A percentile compares a stretch with the other conserved stretches of the same genome.
These are phyloP conservation scores for Blepharisma undulans DNA, from an alignment of 169 alveolate genomes.

Conservation along the genomic window DNA sequence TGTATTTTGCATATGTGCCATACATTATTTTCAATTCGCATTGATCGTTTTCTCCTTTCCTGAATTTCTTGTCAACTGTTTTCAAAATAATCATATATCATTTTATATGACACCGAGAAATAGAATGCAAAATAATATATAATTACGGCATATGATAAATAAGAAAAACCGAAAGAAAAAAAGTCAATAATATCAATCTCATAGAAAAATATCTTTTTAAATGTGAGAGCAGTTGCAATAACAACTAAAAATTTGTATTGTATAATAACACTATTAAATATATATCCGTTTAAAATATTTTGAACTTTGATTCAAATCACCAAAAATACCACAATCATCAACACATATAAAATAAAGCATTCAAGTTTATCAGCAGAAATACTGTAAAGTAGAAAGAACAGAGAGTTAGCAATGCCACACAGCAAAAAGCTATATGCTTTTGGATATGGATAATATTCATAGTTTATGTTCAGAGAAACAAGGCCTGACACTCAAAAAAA, in stretches of 20 bases:
- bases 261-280: neutral
- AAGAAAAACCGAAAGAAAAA: neutral
- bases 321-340: neutral
- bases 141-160: neutral
- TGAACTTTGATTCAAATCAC: neutral
- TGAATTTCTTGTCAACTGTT: neutral
- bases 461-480: neutral
- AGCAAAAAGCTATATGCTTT: neutral
- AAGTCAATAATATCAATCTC: neutral
- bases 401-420: neutral
- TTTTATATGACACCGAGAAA: neutral
- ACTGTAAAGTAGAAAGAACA: neutral
- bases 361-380: neutral
- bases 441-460: neutral
- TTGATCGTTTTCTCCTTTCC: neutral
- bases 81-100: neutral
- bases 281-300: too few relatives aligned
- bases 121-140: neutral
- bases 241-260: too few relatives aligned
- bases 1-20: neutral
- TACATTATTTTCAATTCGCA: neutral
- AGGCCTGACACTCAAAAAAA: neutral
- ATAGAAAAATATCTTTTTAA: too few relatives aligned
- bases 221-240: neutral
- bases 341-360: too few relatives aligned